Conservation (phyloP, 1,284 basidiomycete genomes). For the Ceratobasidium sp. region DNA sequence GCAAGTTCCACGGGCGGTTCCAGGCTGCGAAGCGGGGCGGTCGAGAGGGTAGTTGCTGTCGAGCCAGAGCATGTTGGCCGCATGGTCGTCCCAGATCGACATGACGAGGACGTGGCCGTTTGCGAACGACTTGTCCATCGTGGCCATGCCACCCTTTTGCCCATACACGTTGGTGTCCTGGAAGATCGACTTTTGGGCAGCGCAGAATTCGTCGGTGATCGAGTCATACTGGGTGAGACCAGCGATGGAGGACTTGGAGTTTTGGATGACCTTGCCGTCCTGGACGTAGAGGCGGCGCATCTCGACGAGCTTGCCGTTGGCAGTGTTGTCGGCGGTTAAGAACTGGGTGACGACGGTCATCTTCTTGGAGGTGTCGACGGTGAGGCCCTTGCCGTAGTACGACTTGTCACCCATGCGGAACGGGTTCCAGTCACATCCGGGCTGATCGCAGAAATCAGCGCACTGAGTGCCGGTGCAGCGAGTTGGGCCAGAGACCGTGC, state of each 20-base stretch:
- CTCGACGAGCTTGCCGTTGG: constrained; percentile 56
- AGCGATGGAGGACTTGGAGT: constrained; percentile 53
- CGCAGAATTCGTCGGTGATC: constrained; percentile 54
- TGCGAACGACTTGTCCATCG: constrained; percentile 55
- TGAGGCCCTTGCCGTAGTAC: constrained; percentile 57
- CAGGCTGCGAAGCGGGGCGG: constrained; percentile 41
- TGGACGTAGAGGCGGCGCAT: constrained; percentile 64
- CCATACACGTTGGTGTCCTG: constrained; percentile 57
- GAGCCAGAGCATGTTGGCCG: constrained; percentile 65
- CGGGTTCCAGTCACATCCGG: constrained; percentile 64
- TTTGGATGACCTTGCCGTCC: constrained; percentile 59
- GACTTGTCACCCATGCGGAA: constrained; percentile 58
- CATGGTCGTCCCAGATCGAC: constrained; percentile 59
- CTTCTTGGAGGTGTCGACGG: constrained; percentile 57
- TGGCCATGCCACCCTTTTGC: constrained; percentile 54
- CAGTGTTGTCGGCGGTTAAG: constrained; percentile 56
- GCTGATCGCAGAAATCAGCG: constrained; percentile 49
- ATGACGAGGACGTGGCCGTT: constrained; percentile 62
- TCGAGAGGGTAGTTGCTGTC: constrained; percentile 60
- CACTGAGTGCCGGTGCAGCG: constrained; percentile 43
- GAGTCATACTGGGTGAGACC: constrained; percentile 51
- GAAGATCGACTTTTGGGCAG: constrained; percentile 54
- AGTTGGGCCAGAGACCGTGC: constrained; percentile 35
- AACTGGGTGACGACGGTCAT: constrained; percentile 65
- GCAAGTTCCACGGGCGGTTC: constrained; percentile 49